Conservation (phyloP, 2,329 filamentous ascomycete genomes). For the Arthrinium phaeospermum region DNA sequence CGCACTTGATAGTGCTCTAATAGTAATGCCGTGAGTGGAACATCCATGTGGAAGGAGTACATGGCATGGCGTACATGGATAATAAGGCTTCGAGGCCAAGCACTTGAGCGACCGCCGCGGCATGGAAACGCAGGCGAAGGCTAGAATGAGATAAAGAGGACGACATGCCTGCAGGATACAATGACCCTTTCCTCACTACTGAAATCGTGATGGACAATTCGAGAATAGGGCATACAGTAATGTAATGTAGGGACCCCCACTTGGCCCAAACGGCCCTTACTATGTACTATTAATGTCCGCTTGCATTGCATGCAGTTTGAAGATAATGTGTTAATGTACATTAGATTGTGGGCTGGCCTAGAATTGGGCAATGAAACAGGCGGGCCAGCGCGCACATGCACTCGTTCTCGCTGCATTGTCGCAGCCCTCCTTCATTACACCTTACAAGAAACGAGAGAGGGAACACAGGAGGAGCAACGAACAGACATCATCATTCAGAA, state of each 20-base stretch:
- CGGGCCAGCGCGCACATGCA: not conserved
- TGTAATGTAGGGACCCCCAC: not conserved
- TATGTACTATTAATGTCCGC: conserved; percentile 9
- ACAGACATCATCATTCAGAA: not conserved
- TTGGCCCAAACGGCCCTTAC: conserved; percentile 6
- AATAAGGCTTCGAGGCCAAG: not conserved
- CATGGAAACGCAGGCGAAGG: not conserved
- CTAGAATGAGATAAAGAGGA: not conserved
- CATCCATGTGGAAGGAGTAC: not conserved
- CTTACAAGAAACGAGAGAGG: conserved; percentile 7
- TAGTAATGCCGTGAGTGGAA: not conserved
- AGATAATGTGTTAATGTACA: not conserved
- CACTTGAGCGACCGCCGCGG: not conserved
- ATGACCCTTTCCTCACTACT: not conserved
- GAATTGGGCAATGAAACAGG: conserved; percentile 16
- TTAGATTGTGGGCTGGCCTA: conserved; percentile 7
- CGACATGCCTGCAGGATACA: not conserved
- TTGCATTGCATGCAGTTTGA: conserved; percentile 15
- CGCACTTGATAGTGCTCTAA: not conserved
- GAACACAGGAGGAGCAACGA: not conserved
- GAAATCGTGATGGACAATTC: conserved; percentile 4
- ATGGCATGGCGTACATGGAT: not conserved
- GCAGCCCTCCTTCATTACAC: not conserved
- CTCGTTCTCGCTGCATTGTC: not conserved
- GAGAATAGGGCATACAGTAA: conserved; percentile 1